Evolutionary conservation across 1,284 basidiomycete species (phyloP).

Genomic region (Boletus mariae): DNA sequence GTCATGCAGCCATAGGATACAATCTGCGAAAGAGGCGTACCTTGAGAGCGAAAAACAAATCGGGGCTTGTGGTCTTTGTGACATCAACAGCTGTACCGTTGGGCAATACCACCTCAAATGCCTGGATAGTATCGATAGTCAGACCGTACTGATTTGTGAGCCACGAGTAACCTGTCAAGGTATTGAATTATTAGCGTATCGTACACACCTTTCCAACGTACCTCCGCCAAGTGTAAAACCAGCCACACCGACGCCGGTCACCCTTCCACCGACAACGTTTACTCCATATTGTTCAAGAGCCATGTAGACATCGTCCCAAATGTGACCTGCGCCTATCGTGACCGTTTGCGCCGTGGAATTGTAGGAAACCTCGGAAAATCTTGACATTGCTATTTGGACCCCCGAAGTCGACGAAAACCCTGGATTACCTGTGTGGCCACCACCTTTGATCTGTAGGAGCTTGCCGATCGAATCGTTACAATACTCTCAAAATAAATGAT

Average conservation of each 20-base stretch:
- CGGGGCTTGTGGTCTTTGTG: constrained; percentile 34
- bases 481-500: not conserved
- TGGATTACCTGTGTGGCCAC: constrained; percentile 37
- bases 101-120: constrained; percentile 48
- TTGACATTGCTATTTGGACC: constrained; percentile 8
- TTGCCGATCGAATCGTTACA: not conserved
- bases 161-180: constrained; percentile 13
- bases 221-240: constrained; percentile 29
- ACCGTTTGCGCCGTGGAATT: constrained; percentile 36
- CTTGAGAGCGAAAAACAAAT: constrained; percentile 48
- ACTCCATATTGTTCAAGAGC: constrained; percentile 41
- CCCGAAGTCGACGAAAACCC: constrained; percentile 34
- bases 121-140: constrained; percentile 45
- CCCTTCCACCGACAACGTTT: constrained; percentile 41
- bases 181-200: not conserved
- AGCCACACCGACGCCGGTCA: constrained; percentile 43
- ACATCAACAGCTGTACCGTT: constrained; percentile 40
- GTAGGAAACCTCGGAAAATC: constrained; percentile 4
- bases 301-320: constrained; percentile 42
- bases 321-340: constrained; percentile 46
- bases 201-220: constrained; percentile 46
- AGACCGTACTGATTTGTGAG: constrained; percentile 41
- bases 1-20: not conserved
- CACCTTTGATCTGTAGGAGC: constrained; percentile 34
- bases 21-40: constrained; percentile 18